Conservation (phyloP, 2,329 filamentous ascomycete species). For the Neonectria sp. region DNA sequence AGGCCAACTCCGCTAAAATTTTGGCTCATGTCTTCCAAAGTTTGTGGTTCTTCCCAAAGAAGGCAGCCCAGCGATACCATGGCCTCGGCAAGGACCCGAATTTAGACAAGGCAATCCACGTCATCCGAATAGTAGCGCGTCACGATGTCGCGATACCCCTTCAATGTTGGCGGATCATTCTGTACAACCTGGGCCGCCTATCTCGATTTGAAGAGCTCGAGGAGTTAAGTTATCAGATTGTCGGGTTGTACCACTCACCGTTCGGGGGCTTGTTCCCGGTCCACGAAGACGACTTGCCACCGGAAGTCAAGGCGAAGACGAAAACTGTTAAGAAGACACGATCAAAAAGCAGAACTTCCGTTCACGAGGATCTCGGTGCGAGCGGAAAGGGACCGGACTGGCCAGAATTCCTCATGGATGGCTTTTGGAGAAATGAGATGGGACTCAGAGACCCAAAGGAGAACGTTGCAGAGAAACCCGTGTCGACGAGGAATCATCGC, state of each 20-base stretch:
- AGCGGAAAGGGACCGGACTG: neutral
- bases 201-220: slow-evolving; percentile 62
- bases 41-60: slow-evolving; percentile 48
- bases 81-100: slow-evolving; percentile 37
- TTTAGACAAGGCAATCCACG: slow-evolving; percentile 51
- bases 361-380: neutral
- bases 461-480: neutral
- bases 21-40: slow-evolving; percentile 46
- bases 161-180: slow-evolving; percentile 59
- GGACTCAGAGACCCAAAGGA: slow-evolving; percentile 24
- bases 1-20: slow-evolving; percentile 47
- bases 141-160: slow-evolving; percentile 55
- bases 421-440: slow-evolving; percentile 45
- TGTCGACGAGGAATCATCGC: neutral
- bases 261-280: slow-evolving; percentile 57
- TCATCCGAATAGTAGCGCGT: slow-evolving; percentile 48
- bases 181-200: slow-evolving; percentile 61
- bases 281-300: slow-evolving; percentile 60
- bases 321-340: neutral
- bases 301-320: neutral
- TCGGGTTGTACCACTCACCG: slow-evolving; percentile 55
- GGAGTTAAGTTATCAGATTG: slow-evolving; percentile 59
- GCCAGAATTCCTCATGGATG: slow-evolving; percentile 34
- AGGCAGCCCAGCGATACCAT: slow-evolving; percentile 25
- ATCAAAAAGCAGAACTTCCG: neutral